Percentiles rank a stretch among this genome's conserved stretches.
phyloP scores from a whole-genome alignment of 306 rosid species.

The Biancaea sappan region DNA sequence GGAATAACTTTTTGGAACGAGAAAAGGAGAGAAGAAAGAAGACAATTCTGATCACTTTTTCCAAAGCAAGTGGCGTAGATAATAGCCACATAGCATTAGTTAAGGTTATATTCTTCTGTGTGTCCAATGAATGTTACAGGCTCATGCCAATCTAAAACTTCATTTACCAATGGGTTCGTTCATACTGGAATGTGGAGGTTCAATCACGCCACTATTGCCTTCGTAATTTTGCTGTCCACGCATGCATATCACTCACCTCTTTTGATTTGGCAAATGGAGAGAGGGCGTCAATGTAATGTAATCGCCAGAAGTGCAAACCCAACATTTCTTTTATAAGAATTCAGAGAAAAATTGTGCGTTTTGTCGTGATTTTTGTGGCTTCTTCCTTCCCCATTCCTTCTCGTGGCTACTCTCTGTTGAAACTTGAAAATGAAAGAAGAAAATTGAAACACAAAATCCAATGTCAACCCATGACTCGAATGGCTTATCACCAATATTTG shows the following conservation, averaged over 20 bases:
- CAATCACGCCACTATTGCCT: background rate
- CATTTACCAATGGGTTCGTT: background rate
- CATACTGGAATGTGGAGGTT: background rate
- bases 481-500: too few species aligned
- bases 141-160: background rate
- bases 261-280: too few species aligned
- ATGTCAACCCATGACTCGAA: too few species aligned
- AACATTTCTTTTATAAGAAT: background rate
- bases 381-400: background rate
- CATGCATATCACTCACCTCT: background rate
- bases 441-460: too few species aligned
- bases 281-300: too few species aligned
- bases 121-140: background rate
- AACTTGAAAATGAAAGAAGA: too few species aligned
- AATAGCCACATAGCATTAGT: constrained; percentile 3
- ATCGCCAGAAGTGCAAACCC: too few species aligned
- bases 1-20: constrained; percentile 5
- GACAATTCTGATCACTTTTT: constrained; percentile 2
- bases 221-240: constrained; percentile 26
- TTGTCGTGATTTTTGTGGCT: background rate
- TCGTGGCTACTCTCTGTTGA: too few species aligned
- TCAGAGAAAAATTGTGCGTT: background rate
- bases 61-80: constrained; percentile 27
- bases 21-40: background rate
- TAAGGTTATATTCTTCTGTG: constrained; percentile 7